Conservation (phyloP, 208 protist genomes). For the Wallacemonas sp. region DNA sequence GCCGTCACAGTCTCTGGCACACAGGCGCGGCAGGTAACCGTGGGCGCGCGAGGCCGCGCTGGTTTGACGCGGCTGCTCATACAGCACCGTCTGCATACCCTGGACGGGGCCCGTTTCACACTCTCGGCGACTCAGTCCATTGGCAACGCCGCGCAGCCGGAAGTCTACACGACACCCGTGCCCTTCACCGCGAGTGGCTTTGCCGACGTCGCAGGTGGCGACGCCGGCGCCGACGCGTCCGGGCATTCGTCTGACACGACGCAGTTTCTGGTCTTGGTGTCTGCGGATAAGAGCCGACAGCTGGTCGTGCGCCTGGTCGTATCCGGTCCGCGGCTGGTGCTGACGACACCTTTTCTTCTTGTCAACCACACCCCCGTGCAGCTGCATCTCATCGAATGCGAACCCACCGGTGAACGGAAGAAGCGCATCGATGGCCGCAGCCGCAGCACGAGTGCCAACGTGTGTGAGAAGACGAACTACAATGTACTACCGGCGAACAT, state of each 20-base stretch:
- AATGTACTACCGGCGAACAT: conserved; percentile 48
- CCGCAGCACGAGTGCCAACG: neutral
- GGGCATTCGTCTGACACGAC: no score
- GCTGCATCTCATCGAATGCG: conserved; percentile 58
- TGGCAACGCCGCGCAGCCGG: neutral
- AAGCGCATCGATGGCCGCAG: neutral
- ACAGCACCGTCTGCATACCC: neutral
- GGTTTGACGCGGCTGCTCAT: conserved; percentile 1
- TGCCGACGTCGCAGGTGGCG: neutral
- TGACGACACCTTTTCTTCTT: conserved; percentile 66
- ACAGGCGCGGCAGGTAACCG: conserved; percentile 7
- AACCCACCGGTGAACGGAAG: neutral
- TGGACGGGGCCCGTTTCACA: neutral
- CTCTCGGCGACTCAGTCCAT: neutral
- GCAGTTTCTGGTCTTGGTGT: conserved; percentile 20
- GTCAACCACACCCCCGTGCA: conserved; percentile 74
- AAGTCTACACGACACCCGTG: neutral
- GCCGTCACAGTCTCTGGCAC: conserved; percentile 17
- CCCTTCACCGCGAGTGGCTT: conserved; percentile 5
- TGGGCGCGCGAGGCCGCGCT: neutral
- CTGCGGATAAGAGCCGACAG: conserved; percentile 22
- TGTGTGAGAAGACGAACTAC: conserved; percentile 49
- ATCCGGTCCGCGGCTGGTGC: conserved; percentile 28
- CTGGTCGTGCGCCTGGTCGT: conserved; percentile 40
- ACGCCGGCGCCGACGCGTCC: no score